A percentile compares a stretch with the other conserved stretches of the same genome.
These are phyloP conservation scores for Phytophthora melonis DNA, from an alignment of 352 stramenopile species.

Conservation along the genomic window DNA sequence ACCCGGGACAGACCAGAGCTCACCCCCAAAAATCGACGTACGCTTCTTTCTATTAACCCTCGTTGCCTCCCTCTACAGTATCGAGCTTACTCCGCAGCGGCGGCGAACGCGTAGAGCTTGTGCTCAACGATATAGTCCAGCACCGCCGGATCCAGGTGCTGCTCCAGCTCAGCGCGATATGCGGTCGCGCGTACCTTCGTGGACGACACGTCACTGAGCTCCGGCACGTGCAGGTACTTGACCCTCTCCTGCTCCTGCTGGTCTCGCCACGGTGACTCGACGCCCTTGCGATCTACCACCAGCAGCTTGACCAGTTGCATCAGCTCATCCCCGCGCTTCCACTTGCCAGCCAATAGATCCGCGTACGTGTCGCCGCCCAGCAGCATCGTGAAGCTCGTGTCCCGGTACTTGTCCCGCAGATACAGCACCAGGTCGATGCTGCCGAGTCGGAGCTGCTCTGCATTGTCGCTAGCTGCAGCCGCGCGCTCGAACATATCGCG, in stretches of 20 bases:
- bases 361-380: slow-evolving; percentile 87
- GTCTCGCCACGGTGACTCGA: slow-evolving; percentile 46
- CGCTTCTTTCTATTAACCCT: slow-evolving; percentile 16
- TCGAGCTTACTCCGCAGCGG: not conserved
- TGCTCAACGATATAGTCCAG: slow-evolving; percentile 81
- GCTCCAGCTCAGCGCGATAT: slow-evolving; percentile 49
- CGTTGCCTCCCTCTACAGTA: slow-evolving; percentile 1
- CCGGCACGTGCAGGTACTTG: slow-evolving; percentile 62
- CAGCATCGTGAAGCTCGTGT: slow-evolving; percentile 78
- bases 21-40: slow-evolving; percentile 16
- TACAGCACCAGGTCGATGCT: slow-evolving; percentile 81
- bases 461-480: slow-evolving; percentile 29
- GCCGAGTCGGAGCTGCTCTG: slow-evolving; percentile 56
- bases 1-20: slow-evolving; percentile 19
- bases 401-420: slow-evolving; percentile 49
- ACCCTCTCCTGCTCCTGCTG: slow-evolving; percentile 32
- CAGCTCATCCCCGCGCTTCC: slow-evolving; percentile 85
- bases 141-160: slow-evolving; percentile 61
- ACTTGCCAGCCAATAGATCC: slow-evolving; percentile 86
- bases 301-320: slow-evolving; percentile 72
- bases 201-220: slow-evolving; percentile 80
- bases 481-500: slow-evolving; percentile 71
- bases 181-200: slow-evolving; percentile 60
- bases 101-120: slow-evolving; percentile 79
- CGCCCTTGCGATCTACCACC: slow-evolving; percentile 75